A percentile compares a stretch with the other conserved stretches of the same genome.
These are phyloP conservation scores for Psilocybe tampanensis DNA, from an alignment of 768 basidiomycete species.

Conservation along the genomic window DNA sequence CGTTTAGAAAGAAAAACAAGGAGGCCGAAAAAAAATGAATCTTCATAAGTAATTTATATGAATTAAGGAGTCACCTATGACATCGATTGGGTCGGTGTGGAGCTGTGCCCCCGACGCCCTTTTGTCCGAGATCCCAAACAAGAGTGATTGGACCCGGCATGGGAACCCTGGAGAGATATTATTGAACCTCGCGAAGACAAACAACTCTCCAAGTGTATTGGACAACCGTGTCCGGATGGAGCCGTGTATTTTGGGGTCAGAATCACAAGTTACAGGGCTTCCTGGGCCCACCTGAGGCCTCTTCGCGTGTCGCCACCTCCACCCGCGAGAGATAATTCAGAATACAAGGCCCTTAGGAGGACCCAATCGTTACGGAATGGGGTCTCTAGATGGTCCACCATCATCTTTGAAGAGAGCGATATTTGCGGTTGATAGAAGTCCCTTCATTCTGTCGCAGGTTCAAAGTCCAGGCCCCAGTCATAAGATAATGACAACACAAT, in stretches of 20 bases:
- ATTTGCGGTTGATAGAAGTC: no score
- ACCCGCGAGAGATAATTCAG: background rate
- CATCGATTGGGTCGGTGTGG: background rate
- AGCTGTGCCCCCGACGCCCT: background rate
- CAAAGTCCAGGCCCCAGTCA: no score
- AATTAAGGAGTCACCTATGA: no score
- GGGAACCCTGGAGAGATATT: background rate
- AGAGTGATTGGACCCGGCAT: constrained; percentile 4
- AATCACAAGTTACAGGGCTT: constrained; percentile 4
- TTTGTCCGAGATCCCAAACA: constrained; percentile 1
- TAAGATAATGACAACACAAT: no score
- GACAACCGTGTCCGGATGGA: constrained; percentile 1
- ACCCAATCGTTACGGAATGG: background rate
- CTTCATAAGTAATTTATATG: no score
- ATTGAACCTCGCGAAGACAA: background rate
- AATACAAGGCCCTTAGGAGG: background rate
- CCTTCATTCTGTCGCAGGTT: no score
- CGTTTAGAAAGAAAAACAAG: background rate
- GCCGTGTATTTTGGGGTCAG: constrained; percentile 12
- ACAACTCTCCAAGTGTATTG: constrained; percentile 7
- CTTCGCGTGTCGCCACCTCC: background rate
- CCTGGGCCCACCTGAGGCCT: background rate
- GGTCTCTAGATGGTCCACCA: background rate
- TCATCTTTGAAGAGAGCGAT: no score
- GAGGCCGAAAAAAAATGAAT: background rate